Evolutionary conservation across 345 rosid species (phyloP), one percentile per base, ranked within the genome.

Genomic region (Rhizophora mangle): DNA sequence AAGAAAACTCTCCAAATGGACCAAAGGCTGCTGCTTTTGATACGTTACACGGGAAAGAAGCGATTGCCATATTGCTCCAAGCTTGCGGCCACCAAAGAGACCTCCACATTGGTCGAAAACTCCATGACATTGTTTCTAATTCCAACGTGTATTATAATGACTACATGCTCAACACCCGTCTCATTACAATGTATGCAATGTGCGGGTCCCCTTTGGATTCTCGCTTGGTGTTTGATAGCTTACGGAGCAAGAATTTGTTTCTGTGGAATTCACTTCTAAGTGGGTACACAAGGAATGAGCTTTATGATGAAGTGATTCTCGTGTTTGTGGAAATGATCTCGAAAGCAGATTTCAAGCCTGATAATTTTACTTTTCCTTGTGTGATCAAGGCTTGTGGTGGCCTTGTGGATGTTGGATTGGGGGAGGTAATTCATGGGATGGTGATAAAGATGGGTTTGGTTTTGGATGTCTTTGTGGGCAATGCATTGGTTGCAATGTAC

Each of bases 261-360:
- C 83, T 75, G 62, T 87, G 92, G 96, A 89, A 89, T 78, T 88
- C 90, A 52, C 60, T 87, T 68, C 64, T 89, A 67, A 89, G 90
- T 70, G 90, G 83, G 62, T 83, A 76, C 68, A 65, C 89, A 31
- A 85, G 83, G 76, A 87, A 89, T 70, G 85, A 76, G 76, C 80
- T 85, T 77, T 78, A 80, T 71, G 51, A 47, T 27, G 78, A 87
- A 8, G 82, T 83, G 0, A 26, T 89, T 71, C 69, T 71, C 58
- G 57, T 75, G 80, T 89, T 89, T 79, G 68, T 82, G 16, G 72
- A 79, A 31, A 56, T 89, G 87, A 46, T 85, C 20, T 47, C 80
- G 20, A 65, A 47, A 64, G 71, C 86, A 6, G 69, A 69, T 51
- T 72, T 84, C 26, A 72, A 51, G 51, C 92, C 92, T 8, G 90